Conservation (phyloP, 208 protist genomes). For the Acanthamoeba divionensis region DNA sequence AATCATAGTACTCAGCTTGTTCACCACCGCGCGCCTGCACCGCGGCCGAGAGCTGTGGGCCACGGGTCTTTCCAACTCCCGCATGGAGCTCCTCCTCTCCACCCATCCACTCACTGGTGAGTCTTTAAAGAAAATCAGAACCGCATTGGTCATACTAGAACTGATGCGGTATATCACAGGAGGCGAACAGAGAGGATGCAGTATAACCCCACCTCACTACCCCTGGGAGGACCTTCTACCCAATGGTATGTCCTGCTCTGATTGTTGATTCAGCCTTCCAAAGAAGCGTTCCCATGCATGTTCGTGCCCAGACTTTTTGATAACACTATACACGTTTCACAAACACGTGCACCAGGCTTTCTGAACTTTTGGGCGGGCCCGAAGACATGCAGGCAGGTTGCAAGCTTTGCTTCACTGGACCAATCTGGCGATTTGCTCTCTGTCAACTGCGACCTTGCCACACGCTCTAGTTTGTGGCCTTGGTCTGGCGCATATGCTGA, state of each 20-base stretch:
- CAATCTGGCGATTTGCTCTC: background rate
- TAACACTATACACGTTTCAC: too few relatives aligned
- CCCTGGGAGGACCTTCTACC: background rate
- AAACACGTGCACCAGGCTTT: too few relatives aligned
- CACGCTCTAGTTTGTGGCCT: too few relatives aligned
- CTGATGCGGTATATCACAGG: background rate
- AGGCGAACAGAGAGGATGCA: background rate
- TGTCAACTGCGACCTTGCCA: background rate
- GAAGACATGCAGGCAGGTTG: background rate
- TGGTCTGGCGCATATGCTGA: too few relatives aligned
- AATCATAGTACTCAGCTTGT: background rate
- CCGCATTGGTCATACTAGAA: background rate
- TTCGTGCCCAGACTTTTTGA: too few relatives aligned
- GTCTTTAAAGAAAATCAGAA: background rate
- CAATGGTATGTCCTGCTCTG: too few relatives aligned
- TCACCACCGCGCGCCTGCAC: background rate
- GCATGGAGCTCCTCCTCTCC: constrained; percentile 5
- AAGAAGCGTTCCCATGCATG: too few relatives aligned
- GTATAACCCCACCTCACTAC: background rate
- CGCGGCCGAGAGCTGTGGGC: background rate
- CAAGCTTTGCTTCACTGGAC: background rate
- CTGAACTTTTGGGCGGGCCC: constrained; percentile 31
- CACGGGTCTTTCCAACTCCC: background rate
- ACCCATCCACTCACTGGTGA: background rate
- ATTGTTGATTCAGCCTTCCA: too few relatives aligned